Conservation (phyloP, 305 asterid species). For the Andrographis paniculata region DNA sequence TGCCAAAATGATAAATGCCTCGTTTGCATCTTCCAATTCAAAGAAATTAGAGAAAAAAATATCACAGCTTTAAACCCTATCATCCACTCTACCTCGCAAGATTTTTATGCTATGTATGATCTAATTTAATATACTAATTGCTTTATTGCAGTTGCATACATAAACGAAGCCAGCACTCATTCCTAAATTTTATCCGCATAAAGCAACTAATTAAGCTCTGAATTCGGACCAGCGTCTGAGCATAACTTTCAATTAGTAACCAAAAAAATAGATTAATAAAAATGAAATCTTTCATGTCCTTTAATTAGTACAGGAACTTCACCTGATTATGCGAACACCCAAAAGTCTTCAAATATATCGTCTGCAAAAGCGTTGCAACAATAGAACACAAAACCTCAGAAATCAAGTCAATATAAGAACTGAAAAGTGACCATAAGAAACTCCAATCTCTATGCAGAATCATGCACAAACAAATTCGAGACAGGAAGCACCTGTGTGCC, state of each 20-base stretch:
- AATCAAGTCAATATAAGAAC: too few relatives aligned
- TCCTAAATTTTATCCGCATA: not conserved
- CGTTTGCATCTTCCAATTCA: too few relatives aligned
- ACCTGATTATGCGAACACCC: slow-evolving; percentile 94
- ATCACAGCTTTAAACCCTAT: too few relatives aligned
- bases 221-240: not conserved
- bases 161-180: not conserved
- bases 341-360: slow-evolving; percentile 68
- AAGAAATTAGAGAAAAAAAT: too few relatives aligned
- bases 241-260: not conserved
- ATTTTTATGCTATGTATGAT: too few relatives aligned
- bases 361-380: slow-evolving; percentile 34
- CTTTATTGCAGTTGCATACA: not conserved
- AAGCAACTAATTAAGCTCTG: not conserved
- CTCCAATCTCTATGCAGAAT: not conserved
- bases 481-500: slow-evolving; percentile 61
- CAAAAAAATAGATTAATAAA: not conserved
- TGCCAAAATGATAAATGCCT: too few relatives aligned
- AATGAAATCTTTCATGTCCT: too few relatives aligned
- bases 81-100: too few relatives aligned
- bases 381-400: not conserved
- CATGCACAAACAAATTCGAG: not conserved
- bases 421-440: not conserved
- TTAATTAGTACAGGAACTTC: too few relatives aligned
- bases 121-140: too few relatives aligned